Base-by-base conservation (phyloP, 257 asterid genomes). In the Cinchona pubescens region DNA sequence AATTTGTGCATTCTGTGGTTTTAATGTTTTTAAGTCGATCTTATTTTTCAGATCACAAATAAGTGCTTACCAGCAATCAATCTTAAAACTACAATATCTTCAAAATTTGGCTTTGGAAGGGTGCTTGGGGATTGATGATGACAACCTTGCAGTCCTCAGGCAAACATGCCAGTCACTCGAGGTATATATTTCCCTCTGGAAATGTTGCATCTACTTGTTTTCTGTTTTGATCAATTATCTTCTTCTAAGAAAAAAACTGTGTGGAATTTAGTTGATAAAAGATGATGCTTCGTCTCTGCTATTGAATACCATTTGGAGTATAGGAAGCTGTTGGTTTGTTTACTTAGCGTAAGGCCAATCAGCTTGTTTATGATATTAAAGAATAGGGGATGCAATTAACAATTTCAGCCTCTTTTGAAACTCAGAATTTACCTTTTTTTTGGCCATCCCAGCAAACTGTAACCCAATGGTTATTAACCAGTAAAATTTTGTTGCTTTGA, bases 31-130 rank as follows among this genome's bases (percentile, higher is more conserved):
- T 56, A 19, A 15, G n/a, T 78, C 75, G 34, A 69, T 81, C 4
- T 69, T 73, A 7, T 69, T 46, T 9, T 75, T 74, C 78, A 94
- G 99, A 90, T 94, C 80, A 84, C 96, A 51, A 82, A 85, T 72
- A 87, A 82, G 75, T 88, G 97, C 86, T 80, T 92, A 67, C 79
- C 86, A 3, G 86, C 85, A 78, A 85, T 87, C 85, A 78, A 85
- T 94, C 81, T 77, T 90, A 27, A 88, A 90, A 87, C 69, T 94
- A 85, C 88, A 89, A 80, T 74, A 79, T 79, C 96, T 94, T 48
- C 91, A 94, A 82, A 90, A 89, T 66, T 86, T 94, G 83, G 83
- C 81, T 69, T 86, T 94, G 29, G 96, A 90, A 86, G 97, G 98
- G 23, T 94, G 98, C 83, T 87, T 82, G 65, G 95, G 95, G 48